Evolutionary conservation across 352 stramenopile species (phyloP), one percentile per base, ranked within the genome.

Genomic region (Globisporangium nagaii): DNA sequence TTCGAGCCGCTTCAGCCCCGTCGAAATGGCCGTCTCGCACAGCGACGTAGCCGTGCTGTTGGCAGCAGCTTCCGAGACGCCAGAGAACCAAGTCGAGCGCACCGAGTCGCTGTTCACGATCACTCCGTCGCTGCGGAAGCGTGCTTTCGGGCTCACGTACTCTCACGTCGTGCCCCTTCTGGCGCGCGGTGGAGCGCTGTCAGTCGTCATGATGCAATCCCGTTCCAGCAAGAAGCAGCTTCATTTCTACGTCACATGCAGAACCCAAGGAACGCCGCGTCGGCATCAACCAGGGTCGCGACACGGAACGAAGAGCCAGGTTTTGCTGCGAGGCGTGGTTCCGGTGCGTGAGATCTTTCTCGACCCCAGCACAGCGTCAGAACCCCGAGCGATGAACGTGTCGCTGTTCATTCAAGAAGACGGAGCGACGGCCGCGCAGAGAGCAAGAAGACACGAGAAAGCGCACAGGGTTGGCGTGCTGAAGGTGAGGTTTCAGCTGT

Each of bases 81-180:
- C 24, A 12, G 5, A 8, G 7, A 11, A 48, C n/a, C 20, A 46
- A 37, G 8, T 28, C 9, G 27, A 50, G 20, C 28, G 11, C 15
- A 25, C 4, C 9, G 31, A 49, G 7, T 37, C 56, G 12, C 65
- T 71, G 11, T 83, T 83, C 53, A 60, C 65, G 12, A 67, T 86
- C 28, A 71, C 65, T 10, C 79, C 72, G 4, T 81, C 75, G 15
- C 44, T 86, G 10, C 68, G 71, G 24, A 86, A 79, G 43, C 65
- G 60, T 1, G 58, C 71, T 3, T 75, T 63, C 53, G 68, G 64
- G 15, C 65, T 73, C 6, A 66, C 69, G 19, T 84, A 70, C 43
- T 69, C 68, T 0, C 66, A 73, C 56, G 65, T 60, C 11, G 55
- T 77, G 8, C 48, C 63, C 6, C 37, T 64, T 28, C 47, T 8